Conservation (phyloP, 805 yeast genomes). For the Candida pseudoglaebosa region DNA sequence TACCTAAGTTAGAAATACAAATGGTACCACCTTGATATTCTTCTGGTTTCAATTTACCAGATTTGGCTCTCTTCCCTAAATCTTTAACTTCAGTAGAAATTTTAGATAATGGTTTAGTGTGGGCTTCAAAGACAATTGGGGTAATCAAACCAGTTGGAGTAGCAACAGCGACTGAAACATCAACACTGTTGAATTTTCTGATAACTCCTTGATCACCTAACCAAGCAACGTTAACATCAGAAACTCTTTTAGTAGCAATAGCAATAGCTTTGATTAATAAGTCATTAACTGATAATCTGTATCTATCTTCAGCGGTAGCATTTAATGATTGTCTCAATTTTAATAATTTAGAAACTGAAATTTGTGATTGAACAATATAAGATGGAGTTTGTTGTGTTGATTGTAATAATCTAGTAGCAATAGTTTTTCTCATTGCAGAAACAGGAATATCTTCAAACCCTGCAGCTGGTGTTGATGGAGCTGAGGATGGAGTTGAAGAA, state of each 20-base stretch:
- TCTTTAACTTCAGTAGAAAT: constrained; percentile 87
- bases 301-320: constrained; percentile 77
- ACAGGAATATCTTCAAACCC: constrained; percentile 79
- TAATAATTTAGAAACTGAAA: constrained; percentile 84
- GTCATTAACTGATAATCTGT: constrained; percentile 91
- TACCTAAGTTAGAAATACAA: constrained; percentile 97
- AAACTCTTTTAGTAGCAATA: constrained; percentile 83
- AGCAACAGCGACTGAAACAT: constrained; percentile 97
- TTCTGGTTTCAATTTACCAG: constrained; percentile 86
- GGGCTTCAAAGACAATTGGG: constrained; percentile 89
- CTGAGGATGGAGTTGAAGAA: constrained; percentile 35
- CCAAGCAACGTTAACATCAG: constrained; percentile 93
- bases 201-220: constrained; percentile 83
- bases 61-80: constrained; percentile 94
- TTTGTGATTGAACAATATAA: constrained; percentile 82
- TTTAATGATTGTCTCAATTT: constrained; percentile 90
- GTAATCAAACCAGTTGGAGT: constrained; percentile 97
- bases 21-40: constrained; percentile 99
- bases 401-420: constrained; percentile 81
- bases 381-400: constrained; percentile 88
- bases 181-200: constrained; percentile 88
- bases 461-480: constrained; percentile 42
- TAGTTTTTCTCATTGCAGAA: constrained; percentile 88
- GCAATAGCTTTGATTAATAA: constrained; percentile 92
- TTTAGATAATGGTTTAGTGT: constrained; percentile 75